Evolutionary conservation across 257 asterid genomes (phyloP).

Genomic region (Solanum lignicaule): DNA sequence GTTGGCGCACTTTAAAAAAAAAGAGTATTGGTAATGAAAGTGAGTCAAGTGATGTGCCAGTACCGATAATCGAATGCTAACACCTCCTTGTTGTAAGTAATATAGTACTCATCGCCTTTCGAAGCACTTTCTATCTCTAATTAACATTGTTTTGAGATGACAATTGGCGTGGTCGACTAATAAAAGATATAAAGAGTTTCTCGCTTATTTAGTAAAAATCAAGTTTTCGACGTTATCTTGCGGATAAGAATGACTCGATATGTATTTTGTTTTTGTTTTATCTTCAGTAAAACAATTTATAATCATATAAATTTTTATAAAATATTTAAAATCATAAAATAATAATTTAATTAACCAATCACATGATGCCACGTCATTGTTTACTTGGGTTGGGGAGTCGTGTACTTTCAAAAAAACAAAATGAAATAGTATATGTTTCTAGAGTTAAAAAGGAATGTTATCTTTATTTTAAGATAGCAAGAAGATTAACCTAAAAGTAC

Average conservation of each 20-base stretch:
- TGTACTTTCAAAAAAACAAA: not conserved
- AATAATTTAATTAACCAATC: not conserved
- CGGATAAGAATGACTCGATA: not conserved
- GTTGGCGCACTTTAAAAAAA: too few relatives aligned
- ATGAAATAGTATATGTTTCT: not conserved
- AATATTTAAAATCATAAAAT: not conserved
- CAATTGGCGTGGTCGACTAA: rapidly evolving
- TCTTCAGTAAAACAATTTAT: not conserved
- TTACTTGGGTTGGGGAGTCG: not conserved
- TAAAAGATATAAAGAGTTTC: not conserved
- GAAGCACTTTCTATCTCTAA: not conserved
- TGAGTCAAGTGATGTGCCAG: not conserved
- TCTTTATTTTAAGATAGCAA: not conserved
- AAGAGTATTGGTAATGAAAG: not conserved
- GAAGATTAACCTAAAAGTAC: not conserved
- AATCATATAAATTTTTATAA: not conserved
- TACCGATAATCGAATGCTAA: not conserved
- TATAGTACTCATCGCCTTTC: not conserved
- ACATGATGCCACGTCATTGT: not conserved
- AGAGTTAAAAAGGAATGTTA: not conserved
- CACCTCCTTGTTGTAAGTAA: not conserved
- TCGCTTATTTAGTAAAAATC: not conserved
- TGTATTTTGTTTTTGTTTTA: not conserved
- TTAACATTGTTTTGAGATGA: not conserved
- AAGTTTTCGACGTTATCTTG: not conserved